Evolutionary conservation across 371 early-diverging fungal genomes (phyloP), one percentile per base, ranked within the genome.

Genomic region (Capillidium heterosporum): DNA sequence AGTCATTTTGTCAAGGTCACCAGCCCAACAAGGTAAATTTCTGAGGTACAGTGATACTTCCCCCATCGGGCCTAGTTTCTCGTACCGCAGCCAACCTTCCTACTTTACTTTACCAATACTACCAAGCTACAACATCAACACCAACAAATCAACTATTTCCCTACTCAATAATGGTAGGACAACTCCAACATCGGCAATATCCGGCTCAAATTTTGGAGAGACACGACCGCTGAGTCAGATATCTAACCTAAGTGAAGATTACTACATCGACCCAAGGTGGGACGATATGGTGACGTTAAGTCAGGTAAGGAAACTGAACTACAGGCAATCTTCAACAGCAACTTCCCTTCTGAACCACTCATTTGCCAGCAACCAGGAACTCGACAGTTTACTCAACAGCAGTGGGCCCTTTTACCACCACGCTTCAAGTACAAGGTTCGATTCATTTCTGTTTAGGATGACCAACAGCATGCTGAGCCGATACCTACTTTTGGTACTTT

Each of bases 221-320:
- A 35, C 13, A 35, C 35, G 35, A 35, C 35, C 35, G 35, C 13
- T 35, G 13, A 35, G 35, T 53, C 35, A 32, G 23, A 15, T 39
- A n/a, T n/a, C 21, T 53, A 39, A 35, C 8, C 11, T 39, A 32
- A 21, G 21, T n/a, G 53, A 53, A 35, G 53, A 53, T 35, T 55
- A 27, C 29, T 55, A 55, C n/a, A 55, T 42, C 23, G 55, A 55
- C 19, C 55, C 55, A 27, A 19, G 24, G 43, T 55, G 55, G 55
- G 55, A 55, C 27, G 55, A 55, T 31, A 55, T 55, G 55, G 41
- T 55, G 7, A 55, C 55, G 40, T 55, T 55, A 8, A 21, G 55
- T 19, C 43, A 55, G 24, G 17, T 55, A 24, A 44, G 23, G 44
- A 55, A 28, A 42, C 24, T 43, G 2, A 21, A 21, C 10, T 43